Evolutionary conservation across 1,284 basidiomycete species (phyloP).

Genomic region (Gomphus bonarii): DNA sequence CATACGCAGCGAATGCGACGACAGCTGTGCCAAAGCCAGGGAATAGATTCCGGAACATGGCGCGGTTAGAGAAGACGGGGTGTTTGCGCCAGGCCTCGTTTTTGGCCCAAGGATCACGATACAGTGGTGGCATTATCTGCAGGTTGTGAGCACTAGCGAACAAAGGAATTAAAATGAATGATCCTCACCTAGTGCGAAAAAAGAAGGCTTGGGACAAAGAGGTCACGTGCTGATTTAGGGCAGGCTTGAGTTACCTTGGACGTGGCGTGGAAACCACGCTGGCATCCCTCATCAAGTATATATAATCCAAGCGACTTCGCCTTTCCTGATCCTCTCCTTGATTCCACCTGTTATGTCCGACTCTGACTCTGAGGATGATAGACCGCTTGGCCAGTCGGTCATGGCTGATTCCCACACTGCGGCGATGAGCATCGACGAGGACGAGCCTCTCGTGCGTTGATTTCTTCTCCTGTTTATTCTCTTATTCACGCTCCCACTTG

Average conservation of each 20-base stretch:
- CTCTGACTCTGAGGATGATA: slow-evolving; percentile 58
- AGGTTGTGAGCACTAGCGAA: slow-evolving; percentile 2
- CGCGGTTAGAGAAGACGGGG: slow-evolving; percentile 75
- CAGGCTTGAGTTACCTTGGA: slow-evolving; percentile 40
- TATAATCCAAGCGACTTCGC: slow-evolving; percentile 13
- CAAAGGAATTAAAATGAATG: neutral
- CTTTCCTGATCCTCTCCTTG: slow-evolving; percentile 16
- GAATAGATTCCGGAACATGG: slow-evolving; percentile 82
- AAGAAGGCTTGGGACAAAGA: slow-evolving; percentile 24
- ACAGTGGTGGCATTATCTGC: slow-evolving; percentile 42
- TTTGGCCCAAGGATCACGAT: slow-evolving; percentile 91
- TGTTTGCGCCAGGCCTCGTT: slow-evolving; percentile 89
- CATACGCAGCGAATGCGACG: slow-evolving; percentile 85
- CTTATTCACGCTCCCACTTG: slow-evolving; percentile 24
- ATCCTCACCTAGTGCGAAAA: slow-evolving; percentile 12
- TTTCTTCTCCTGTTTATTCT: slow-evolving; percentile 13
- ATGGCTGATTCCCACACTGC: slow-evolving; percentile 35
- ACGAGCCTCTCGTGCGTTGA: slow-evolving; percentile 55
- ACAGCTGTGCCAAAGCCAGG: slow-evolving; percentile 89
- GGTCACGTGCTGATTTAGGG: slow-evolving; percentile 39
- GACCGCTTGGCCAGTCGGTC: slow-evolving; percentile 40
- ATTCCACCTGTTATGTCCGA: slow-evolving; percentile 20
- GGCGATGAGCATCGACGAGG: slow-evolving; percentile 42
- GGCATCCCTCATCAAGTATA: slow-evolving; percentile 7
- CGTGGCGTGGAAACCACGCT: slow-evolving; percentile 11